Conservation (phyloP, 2,329 filamentous ascomycete genomes). For the Kalmusia sp. region DNA sequence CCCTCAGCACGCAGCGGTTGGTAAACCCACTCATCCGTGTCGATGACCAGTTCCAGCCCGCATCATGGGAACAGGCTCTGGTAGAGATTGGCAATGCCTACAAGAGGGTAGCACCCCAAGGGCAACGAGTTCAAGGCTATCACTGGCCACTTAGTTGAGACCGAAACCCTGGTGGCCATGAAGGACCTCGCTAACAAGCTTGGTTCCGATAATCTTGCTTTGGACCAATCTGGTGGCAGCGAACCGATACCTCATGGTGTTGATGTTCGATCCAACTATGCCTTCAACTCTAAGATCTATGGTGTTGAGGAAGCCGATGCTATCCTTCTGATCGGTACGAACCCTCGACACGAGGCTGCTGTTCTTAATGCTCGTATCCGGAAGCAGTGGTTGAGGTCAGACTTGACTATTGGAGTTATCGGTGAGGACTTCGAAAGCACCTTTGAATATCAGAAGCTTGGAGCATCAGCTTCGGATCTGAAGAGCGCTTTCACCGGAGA, state of each 20-base stretch:
- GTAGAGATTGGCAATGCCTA: constrained; percentile 84
- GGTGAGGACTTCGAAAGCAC: constrained; percentile 92
- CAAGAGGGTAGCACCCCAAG: constrained; percentile 78
- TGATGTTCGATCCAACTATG: constrained; percentile 91
- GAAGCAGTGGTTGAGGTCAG: constrained; percentile 96
- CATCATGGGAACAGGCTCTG: constrained; percentile 94
- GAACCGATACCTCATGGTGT: constrained; percentile 89
- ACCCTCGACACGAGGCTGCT: constrained; percentile 93
- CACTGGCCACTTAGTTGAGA: constrained; percentile 88
- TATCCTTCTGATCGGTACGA: constrained; percentile 92
- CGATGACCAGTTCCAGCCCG: constrained; percentile 89
- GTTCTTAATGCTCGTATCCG: constrained; percentile 95
- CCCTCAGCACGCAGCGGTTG: constrained; percentile 92
- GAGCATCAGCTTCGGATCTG: constrained; percentile 76
- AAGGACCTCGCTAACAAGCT: constrained; percentile 98
- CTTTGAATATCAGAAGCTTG: constrained; percentile 93
- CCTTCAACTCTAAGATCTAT: constrained; percentile 94
- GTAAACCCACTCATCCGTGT: constrained; percentile 90
- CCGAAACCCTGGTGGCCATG: constrained; percentile 92
- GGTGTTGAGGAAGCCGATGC: constrained; percentile 93
- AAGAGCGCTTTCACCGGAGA: constrained; percentile 84
- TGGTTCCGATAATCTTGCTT: constrained; percentile 91
- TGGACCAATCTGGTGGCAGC: constrained; percentile 86
- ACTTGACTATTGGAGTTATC: constrained; percentile 89
- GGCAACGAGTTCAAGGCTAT: constrained; percentile 96